A percentile compares a stretch with the other conserved stretches of the same genome.
These are phyloP conservation scores for Boletus sensibilis DNA, from an alignment of 768 basidiomycete species.

Conservation along the genomic window DNA sequence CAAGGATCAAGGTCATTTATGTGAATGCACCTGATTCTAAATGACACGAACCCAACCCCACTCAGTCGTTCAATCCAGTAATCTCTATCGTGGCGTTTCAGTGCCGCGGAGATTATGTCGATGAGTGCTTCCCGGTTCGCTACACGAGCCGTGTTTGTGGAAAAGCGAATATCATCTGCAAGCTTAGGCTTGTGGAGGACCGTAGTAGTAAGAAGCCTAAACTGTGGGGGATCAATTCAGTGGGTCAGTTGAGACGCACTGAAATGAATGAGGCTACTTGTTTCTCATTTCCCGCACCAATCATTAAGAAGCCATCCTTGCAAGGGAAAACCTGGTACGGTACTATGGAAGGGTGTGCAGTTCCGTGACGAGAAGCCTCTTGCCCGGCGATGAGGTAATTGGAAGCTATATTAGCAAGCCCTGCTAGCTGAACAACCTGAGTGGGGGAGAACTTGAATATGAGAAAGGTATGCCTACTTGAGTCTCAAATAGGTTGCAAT, in stretches of 20 bases:
- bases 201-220: constrained; percentile 60
- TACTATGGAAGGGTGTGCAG: constrained; percentile 90
- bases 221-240: constrained; percentile 45
- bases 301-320: constrained; percentile 86
- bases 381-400: constrained; percentile 87
- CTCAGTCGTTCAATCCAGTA: constrained; percentile 76
- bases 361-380: constrained; percentile 86
- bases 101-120: constrained; percentile 58
- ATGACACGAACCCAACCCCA: constrained; percentile 68
- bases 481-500: constrained; percentile 89
- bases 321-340: constrained; percentile 92
- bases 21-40: constrained; percentile 5
- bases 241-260: not conserved
- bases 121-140: constrained; percentile 70
- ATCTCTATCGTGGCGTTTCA: constrained; percentile 57
- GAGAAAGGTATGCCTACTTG: constrained; percentile 52
- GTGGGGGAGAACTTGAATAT: not conserved
- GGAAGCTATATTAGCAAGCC: constrained; percentile 88
- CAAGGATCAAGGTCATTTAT: constrained; percentile 8
- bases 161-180: constrained; percentile 58
- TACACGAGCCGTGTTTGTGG: constrained; percentile 75
- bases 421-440: constrained; percentile 62
- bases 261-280: constrained; percentile 48
- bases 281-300: constrained; percentile 88
- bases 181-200: constrained; percentile 65